Evolutionary conservation across 176 grass and related monocot species (phyloP).

Genomic region (Bolboschoenus planiculmis): DNA sequence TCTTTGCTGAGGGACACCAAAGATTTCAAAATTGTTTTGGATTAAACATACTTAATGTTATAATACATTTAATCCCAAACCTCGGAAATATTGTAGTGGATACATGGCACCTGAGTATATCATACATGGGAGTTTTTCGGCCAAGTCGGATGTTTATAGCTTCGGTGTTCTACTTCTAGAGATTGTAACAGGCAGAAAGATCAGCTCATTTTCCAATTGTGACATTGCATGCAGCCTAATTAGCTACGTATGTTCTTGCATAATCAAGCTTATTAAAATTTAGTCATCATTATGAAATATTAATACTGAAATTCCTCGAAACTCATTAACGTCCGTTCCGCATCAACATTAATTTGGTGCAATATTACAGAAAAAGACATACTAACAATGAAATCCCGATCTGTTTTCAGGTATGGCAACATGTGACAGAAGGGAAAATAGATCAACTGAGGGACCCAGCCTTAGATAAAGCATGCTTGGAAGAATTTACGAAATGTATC

Average conservation of each 20-base stretch:
- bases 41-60: too few relatives aligned
- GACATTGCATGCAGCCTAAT: background rate
- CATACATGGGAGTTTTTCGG: background rate
- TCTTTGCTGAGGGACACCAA: too few relatives aligned
- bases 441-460: conserved; percentile 27
- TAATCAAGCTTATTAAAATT: too few relatives aligned
- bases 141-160: conserved; percentile 28
- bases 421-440: background rate
- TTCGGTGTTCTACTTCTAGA: conserved; percentile 26
- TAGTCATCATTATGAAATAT: too few relatives aligned
- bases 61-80: too few relatives aligned
- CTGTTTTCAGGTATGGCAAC: conserved; percentile 20
- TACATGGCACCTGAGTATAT: conserved; percentile 25
- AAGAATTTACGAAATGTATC: conserved; percentile 27
- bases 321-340: background rate
- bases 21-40: too few relatives aligned
- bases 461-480: conserved; percentile 18
- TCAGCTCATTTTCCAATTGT: background rate
- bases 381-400: background rate
- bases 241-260: conserved; percentile 19
- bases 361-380: background rate
- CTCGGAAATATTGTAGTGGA: too few relatives aligned
- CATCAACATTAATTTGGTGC: background rate
- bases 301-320: too few relatives aligned
- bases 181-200: conserved; percentile 19